A percentile compares a stretch with the other conserved stretches of the same genome.
Conservation (phyloP, 139 green algal species). For the Chlorella sorokiniana region DNA sequence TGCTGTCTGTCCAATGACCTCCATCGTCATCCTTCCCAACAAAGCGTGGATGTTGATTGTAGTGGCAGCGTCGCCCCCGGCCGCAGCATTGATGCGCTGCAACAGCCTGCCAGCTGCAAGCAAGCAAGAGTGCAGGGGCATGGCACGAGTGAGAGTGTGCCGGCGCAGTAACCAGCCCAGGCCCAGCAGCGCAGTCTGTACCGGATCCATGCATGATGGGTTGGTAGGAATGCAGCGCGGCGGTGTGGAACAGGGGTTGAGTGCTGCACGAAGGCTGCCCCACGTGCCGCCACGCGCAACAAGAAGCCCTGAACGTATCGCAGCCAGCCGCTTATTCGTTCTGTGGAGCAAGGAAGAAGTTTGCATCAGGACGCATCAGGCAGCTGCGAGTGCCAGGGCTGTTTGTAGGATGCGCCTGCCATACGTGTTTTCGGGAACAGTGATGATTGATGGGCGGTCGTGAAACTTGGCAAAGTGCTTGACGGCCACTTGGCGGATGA, state of each 20-base stretch:
- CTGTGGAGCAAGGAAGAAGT: not conserved
- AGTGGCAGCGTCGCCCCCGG: not conserved
- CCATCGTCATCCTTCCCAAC: conserved; percentile 43
- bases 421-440: not conserved
- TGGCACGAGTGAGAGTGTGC: not conserved
- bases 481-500: conserved; percentile 17
- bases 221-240: conserved; percentile 25
- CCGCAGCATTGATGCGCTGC: not conserved
- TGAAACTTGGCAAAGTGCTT: conserved; percentile 24
- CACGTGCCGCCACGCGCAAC: conserved; percentile 9
- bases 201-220: conserved; percentile 36
- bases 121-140: not conserved
- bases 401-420: too few species aligned
- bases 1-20: conserved; percentile 33
- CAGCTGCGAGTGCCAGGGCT: too few species aligned
- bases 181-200: too few species aligned
- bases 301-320: conserved; percentile 10
- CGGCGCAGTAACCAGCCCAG: too few species aligned
- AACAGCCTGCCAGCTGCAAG: not conserved
- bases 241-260: conserved; percentile 47
- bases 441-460: not conserved
- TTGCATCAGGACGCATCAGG: not conserved
- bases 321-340: conserved; percentile 6
- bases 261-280: conserved; percentile 34
- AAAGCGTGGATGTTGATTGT: conserved; percentile 22